Base-by-base conservation (phyloP, 352 stramenopile genomes). In the Phytopythium helicoides region DNA sequence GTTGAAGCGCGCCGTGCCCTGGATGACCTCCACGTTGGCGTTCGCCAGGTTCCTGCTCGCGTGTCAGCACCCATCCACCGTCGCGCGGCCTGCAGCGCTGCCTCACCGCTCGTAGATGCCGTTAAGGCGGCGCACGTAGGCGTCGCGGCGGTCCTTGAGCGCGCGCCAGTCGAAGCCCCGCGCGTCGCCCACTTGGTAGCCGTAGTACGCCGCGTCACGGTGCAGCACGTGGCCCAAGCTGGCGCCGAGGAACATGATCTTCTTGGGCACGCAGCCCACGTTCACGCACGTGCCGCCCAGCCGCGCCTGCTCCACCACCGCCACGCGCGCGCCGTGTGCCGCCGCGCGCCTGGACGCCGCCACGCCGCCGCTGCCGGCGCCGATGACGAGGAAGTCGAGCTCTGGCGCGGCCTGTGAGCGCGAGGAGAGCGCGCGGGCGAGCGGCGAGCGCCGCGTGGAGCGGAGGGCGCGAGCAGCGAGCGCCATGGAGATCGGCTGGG, bases 241-340 rank as follows among this genome's bases (percentile, higher is more conserved):
- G 11, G 81, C 81, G 9, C 79, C 81, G n/a, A 84, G 58, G 55
- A 77, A 90, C 96, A 99, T 99, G 50, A 99, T 88, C 68, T 99
- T 99, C 74, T 99, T 99, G n/a, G 97, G 97, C 39, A 99, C 96
- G 76, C 97, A 99, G 51, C 97, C 96, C 1, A 99, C 95, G 68
- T 99, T 99, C 46, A 99, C 97, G 59, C 97, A 99, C n/a, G 97
- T 99, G 50, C 97, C 97, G 46, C 95, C 97, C 47, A 92, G 66
- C 31, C 74, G 74, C 46, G 66, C 67, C n/a, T 84, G 76, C 71
- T 99, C 97, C 22, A 99, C 80, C 15, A 99, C 76, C 3, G 92
- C 95, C 19, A 99, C 96, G 61, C 97, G 97, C 81, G 73, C 98
- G 86, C 47, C 69, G 60, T 82, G 86, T 23, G 63, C 70, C 19